phyloP scores from a whole-genome alignment of 345 rosid species.

The Eucalyptus marginata region DNA sequence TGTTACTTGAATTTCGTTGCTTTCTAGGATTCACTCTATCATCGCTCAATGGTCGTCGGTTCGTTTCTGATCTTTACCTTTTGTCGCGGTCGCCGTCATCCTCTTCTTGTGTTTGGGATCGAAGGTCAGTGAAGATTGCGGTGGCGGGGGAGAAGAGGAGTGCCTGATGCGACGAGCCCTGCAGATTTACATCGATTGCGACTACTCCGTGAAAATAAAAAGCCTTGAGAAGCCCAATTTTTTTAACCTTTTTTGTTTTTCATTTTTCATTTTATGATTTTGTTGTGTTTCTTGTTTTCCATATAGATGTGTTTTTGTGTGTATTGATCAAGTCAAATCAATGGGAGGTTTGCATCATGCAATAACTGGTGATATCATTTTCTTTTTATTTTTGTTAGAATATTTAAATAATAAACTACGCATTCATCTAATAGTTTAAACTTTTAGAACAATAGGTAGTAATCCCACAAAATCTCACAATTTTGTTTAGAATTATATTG shows the following conservation, averaged over 20 bases:
- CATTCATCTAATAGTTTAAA: too few relatives aligned
- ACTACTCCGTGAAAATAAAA: neutral
- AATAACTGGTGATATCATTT: neutral
- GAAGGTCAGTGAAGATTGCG: neutral
- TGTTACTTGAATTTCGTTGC: neutral
- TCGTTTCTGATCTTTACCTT: neutral
- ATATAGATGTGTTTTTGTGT: neutral
- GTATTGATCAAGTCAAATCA: neutral
- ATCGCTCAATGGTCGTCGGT: neutral
- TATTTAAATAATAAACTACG: too few relatives aligned
- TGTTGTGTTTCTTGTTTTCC: neutral
- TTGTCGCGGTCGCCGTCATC: neutral
- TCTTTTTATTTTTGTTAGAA: neutral
- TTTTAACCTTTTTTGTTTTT: too few relatives aligned
- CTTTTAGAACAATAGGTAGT: fast-evolving
- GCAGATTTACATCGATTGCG: neutral
- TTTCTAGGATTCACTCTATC: neutral
- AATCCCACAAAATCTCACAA: fast-evolving
- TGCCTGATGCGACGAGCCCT: slow-evolving; percentile 2
- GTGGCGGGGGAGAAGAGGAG: neutral
- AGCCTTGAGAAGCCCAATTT: neutral
- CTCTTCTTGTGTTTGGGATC: neutral
- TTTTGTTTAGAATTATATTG: neutral
- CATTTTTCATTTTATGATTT: too few relatives aligned
- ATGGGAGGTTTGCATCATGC: neutral